Evolutionary conservation across 2,329 filamentous ascomycete genomes (phyloP).

Genomic region (Fusarium musae): DNA sequence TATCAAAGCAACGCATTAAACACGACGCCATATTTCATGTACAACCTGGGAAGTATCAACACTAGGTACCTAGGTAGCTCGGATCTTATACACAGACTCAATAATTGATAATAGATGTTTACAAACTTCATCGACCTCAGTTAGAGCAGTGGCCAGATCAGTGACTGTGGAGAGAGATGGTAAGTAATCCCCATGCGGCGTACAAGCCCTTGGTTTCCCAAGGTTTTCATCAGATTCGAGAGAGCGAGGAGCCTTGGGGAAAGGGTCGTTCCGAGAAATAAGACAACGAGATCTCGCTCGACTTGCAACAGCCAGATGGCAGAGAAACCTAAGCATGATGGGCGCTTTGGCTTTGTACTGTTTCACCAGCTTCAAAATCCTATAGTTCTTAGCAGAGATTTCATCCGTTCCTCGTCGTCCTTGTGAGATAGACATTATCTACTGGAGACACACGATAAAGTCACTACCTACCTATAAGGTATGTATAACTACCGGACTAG

Average conservation of each 20-base stretch:
- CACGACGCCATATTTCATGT: background rate
- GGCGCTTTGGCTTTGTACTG: background rate
- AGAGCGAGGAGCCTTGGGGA: constrained; percentile 62
- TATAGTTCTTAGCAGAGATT: background rate
- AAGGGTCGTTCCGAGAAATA: constrained; percentile 60
- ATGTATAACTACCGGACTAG: background rate
- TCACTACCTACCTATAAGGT: background rate
- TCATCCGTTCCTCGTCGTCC: constrained; percentile 1
- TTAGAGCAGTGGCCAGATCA: background rate
- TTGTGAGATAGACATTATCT: background rate
- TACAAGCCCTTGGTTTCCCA: constrained; percentile 60
- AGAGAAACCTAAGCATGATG: background rate
- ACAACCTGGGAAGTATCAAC: background rate
- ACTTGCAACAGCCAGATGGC: background rate
- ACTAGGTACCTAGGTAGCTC: background rate
- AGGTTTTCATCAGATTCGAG: constrained; percentile 60
- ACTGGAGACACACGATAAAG: background rate
- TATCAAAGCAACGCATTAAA: background rate
- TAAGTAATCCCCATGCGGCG: constrained; percentile 58
- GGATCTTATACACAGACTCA: background rate
- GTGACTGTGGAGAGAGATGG: background rate
- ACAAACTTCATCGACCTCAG: background rate
- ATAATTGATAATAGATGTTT: background rate
- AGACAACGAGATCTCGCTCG: constrained; percentile 15
- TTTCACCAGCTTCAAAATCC: background rate